Conservation (phyloP, 345 rosid species). For the Zanthoxylum bungeanum region DNA sequence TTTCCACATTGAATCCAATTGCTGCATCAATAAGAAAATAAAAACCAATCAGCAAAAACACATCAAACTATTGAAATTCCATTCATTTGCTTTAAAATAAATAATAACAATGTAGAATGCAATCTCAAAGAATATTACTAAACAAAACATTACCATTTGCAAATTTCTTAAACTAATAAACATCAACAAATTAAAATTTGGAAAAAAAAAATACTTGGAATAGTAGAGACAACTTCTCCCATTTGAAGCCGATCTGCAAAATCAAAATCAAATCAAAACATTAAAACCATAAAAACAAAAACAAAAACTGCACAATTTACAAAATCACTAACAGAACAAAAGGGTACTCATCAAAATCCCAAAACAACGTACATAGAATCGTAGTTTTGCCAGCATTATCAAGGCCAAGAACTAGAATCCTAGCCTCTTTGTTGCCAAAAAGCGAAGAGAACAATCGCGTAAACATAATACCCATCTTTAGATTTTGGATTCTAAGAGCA, state of each 20-base stretch:
- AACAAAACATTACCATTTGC: not conserved
- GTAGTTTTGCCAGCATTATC: slow-evolving; percentile 96
- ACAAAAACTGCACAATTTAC: slow-evolving; percentile 12
- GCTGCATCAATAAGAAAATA: slow-evolving; percentile 48
- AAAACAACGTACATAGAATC: slow-evolving; percentile 53
- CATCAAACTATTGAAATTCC: not conserved
- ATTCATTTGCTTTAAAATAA: not conserved
- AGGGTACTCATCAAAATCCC: not conserved
- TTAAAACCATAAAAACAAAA: not conserved
- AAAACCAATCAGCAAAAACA: slow-evolving; percentile 6
- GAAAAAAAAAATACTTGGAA: slow-evolving; percentile 66
- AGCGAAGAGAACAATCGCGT: slow-evolving; percentile 75
- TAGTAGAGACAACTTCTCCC: slow-evolving; percentile 98
- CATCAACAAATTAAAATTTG: slow-evolving; percentile 1
- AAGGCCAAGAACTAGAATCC: slow-evolving; percentile 88
- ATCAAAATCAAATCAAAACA: slow-evolving; percentile 7
- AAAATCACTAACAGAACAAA: slow-evolving; percentile 5
- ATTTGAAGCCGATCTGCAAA: slow-evolving; percentile 91
- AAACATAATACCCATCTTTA: slow-evolving; percentile 70
- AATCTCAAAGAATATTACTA: not conserved
- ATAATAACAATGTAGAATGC: not conserved
- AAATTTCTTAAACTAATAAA: not conserved
- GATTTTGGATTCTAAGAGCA: slow-evolving; percentile 10
- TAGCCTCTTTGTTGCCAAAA: slow-evolving; percentile 74
- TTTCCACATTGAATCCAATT: slow-evolving; percentile 97